Evolutionary conservation across 768 basidiomycete species (phyloP), one percentile per base, ranked within the genome.

Genomic region (Boletus speciosus): DNA sequence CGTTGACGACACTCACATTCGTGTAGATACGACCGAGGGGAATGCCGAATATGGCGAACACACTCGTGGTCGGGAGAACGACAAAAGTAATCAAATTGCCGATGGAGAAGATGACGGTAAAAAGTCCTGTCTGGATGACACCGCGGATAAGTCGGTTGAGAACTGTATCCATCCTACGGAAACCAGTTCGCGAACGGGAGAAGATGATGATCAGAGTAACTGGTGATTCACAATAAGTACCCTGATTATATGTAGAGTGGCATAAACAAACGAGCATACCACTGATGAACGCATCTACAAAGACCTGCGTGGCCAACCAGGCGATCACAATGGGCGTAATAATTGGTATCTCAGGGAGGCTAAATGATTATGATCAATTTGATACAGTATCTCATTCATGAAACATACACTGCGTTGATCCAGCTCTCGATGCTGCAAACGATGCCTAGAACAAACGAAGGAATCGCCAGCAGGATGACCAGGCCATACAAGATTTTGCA

Each of bases 131-230:
- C 29, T 49, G 56, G 38, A 57, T 55, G 9, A 52, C 53, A 37
- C 47, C 56, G n/a, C 53, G 47, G 31, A 55, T 55, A 11, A 57
- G 19, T 23, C 38, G 47, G 27, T 55, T 55, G 25, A 57, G 16
- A 16, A 81, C 72, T 0, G 72, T 78, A 57, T 84, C 80, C 5
- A 77, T 83, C 57, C 68, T 75, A 15, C 68, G 69, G 65, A 81
- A 79, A 16, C 82, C 81, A 15, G 81, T 82, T 49, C 76, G 72
- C 6, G 75, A 75, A 34, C 46, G 51, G 8, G 12, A 45, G 27
- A 36, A 21, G 9, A 46, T 5, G 10, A 21, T 23, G 25, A 47
- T 12, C 37, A 45, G 44, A 3, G 58, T 61, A 8, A 64, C 68
- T 61, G 69, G 25, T n/a, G 16, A 12, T 15, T 21, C n/a, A 15